Conservation (phyloP, 306 rosid species). For the Pyrus pyrifolia region DNA sequence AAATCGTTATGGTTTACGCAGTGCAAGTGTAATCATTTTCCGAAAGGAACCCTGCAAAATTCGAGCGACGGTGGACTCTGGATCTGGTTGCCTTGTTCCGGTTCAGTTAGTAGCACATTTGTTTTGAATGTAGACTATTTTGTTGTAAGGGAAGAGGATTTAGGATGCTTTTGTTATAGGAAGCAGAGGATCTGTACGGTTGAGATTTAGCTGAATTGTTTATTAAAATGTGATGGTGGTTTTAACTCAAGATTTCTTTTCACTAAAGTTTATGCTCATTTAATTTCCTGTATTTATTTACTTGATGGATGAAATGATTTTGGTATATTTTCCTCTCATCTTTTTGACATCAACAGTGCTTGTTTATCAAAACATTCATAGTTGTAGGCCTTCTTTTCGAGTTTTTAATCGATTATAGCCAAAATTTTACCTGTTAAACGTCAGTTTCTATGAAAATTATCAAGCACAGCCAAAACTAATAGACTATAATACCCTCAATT, state of each 20-base stretch:
- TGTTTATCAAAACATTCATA: too few species aligned
- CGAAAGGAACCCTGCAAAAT: background rate
- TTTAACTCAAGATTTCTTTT: too few species aligned
- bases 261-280: background rate
- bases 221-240: too few species aligned
- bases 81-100: background rate
- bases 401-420: too few species aligned
- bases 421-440: too few species aligned
- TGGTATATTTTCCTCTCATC: background rate
- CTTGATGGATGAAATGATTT: too few species aligned
- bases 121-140: background rate
- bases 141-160: background rate
- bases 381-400: too few species aligned
- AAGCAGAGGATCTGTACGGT: background rate
- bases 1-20: background rate
- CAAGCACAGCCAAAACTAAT: too few species aligned
- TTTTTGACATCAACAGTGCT: too few species aligned
- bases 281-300: background rate
- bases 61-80: background rate
- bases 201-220: background rate
- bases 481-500: too few species aligned
- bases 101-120: background rate
- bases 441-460: too few species aligned
- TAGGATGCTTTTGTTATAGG: background rate
- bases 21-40: conserved; percentile 22